A percentile compares a stretch with the other conserved stretches of the same genome.
Conservation (phyloP, 2,329 filamentous ascomycete species). For the Colletotrichum euphorbiae region DNA sequence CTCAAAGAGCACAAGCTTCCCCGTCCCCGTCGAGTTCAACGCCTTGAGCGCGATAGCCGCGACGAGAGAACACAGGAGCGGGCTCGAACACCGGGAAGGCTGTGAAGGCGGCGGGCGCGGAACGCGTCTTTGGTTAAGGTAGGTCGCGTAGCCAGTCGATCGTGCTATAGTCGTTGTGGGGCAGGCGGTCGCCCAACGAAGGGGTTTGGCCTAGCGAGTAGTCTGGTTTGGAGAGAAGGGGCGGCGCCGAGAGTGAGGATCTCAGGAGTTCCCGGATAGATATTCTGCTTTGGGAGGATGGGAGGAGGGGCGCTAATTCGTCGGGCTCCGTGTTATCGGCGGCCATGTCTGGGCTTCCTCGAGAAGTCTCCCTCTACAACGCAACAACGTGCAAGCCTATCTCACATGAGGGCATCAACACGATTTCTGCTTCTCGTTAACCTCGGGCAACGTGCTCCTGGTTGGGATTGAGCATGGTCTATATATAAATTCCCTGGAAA, state of each 20-base stretch:
- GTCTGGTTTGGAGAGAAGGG: conserved; percentile 24
- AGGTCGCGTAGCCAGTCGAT: conserved; percentile 73
- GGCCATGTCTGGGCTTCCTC: conserved; percentile 4
- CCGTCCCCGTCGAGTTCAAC: conserved; percentile 70
- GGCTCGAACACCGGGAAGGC: conserved; percentile 51
- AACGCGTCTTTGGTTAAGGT: conserved; percentile 67
- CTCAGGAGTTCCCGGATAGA: not conserved
- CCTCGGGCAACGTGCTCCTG: too few relatives aligned
- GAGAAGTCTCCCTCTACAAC: too few relatives aligned
- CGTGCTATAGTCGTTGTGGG: conserved; percentile 71
- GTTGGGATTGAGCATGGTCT: not conserved
- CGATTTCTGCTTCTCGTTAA: too few relatives aligned
- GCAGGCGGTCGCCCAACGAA: conserved; percentile 62
- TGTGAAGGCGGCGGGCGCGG: conserved; percentile 43
- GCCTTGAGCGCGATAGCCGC: conserved; percentile 67
- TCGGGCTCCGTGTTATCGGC: conserved; percentile 2
- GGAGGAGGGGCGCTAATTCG: conserved; percentile 18
- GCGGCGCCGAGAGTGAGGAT: not conserved
- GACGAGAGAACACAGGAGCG: conserved; percentile 67
- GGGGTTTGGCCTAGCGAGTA: conserved; percentile 15
- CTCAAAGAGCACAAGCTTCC: conserved; percentile 70
- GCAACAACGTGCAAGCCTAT: too few relatives aligned
- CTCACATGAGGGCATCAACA: too few relatives aligned
- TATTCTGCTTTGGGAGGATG: not conserved
- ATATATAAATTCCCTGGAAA: not conserved